Percentiles rank a stretch among this genome's conserved stretches.
phyloP scores from a whole-genome alignment of 495 filamentous ascomycete genomes.

The Aspergillus haitiensis region DNA sequence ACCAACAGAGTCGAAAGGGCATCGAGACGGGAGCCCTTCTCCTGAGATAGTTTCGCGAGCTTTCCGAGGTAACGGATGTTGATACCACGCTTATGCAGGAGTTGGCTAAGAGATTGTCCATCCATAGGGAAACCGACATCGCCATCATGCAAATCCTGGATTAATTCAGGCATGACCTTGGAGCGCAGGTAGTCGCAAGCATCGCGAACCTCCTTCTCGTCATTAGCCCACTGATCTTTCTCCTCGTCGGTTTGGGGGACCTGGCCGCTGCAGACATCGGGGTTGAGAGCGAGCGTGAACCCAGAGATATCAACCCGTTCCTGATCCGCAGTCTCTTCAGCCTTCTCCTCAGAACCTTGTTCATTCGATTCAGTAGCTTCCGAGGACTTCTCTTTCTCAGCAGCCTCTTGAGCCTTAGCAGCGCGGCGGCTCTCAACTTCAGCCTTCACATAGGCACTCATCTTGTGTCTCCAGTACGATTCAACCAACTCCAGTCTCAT shows the following conservation, averaged over 20 bases:
- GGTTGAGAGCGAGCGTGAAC: conserved; percentile 88
- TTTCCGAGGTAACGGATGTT: conserved; percentile 94
- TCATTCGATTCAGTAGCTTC: conserved; percentile 33
- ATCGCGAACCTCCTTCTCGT: conserved; percentile 85
- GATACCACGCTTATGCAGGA: conserved; percentile 96
- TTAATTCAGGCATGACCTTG: conserved; percentile 69
- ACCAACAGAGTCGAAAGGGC: conserved; percentile 73
- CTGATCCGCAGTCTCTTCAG: conserved; percentile 42
- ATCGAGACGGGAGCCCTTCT: conserved; percentile 67
- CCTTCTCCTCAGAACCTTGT: conserved; percentile 33
- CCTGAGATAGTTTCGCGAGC: conserved; percentile 66
- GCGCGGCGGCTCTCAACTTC: conserved; percentile 64
- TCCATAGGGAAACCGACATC: conserved; percentile 99
- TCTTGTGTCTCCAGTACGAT: conserved; percentile 74
- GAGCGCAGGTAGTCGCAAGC: conserved; percentile 76
- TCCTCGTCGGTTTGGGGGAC: conserved; percentile 86
- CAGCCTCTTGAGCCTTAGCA: conserved; percentile 41
- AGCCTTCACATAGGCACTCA: conserved; percentile 78
- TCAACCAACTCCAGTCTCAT: conserved; percentile 88
- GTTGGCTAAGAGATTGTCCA: conserved; percentile 79
- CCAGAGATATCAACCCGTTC: conserved; percentile 76
- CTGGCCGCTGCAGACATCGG: conserved; percentile 93
- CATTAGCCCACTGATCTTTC: conserved; percentile 77
- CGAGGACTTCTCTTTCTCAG: conserved; percentile 45
- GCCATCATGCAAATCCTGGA: conserved; percentile 83